Base-by-base conservation (phyloP, 1,139 yeast species). In the Geotrichum histeridarum region DNA sequence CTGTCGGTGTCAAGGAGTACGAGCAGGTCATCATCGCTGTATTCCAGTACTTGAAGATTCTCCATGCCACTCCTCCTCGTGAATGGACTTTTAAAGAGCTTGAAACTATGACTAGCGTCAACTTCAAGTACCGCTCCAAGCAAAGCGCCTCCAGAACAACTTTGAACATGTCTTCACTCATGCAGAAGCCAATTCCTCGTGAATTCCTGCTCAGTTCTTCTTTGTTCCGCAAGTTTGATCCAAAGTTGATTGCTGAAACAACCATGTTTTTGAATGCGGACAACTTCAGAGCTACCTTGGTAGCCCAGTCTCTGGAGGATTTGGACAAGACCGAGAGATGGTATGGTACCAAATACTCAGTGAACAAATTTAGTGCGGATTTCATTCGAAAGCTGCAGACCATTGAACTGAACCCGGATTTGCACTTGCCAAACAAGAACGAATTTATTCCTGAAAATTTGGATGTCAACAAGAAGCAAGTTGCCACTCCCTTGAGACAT, bases 301-400 rank as follows among this genome's bases (percentile, higher is more conserved):
- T 83, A 1, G 65, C 71, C 41, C 70, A 70, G 54, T 57, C 60
- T n/a, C 60, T 67, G 41, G 65, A 64, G 1, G 72, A 69, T 2
- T 72, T 78, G 35, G 70, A 74, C 50, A 59, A 70, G 18, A 74
- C 64, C 14, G 99, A 93, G 68, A 76, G 80, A 63, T 91, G 96
- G 96, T 93, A 93, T 65, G 96, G 95, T 4, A 89, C 98, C 0
- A 85, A 86, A 60, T 87, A 89, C 65, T 71, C 79, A 2, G 70
- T 77, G 45, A 75, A 73, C 17, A 72, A 74, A 14, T 67, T 88
- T 27, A 72, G 80, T 1, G 42, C 61, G 0, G 70, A 70, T 0
- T 70, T 85, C 9, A 33, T 73, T 18, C 50, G 68, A 1, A 63
- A 66, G 43, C 63, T 85, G 18, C 62, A 70, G 32, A 63, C 63